Base-by-base conservation (phyloP, 257 asterid species). In the Linaria vulgaris region DNA sequence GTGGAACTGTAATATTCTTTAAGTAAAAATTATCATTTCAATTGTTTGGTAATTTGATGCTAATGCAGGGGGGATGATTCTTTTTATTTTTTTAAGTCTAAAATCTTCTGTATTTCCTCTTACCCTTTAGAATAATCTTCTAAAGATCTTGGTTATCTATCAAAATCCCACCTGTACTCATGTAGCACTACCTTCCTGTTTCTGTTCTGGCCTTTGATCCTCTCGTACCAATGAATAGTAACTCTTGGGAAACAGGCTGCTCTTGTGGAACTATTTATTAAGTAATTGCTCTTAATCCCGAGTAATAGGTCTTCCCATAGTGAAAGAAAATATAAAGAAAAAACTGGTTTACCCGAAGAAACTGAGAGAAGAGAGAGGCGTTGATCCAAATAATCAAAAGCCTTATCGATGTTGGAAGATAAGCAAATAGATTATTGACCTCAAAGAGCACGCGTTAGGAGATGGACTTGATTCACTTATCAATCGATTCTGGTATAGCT, bases 91-190 rank as follows among this genome's bases (percentile, higher is more conserved):
- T 25, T 9, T 6, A 25, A 1, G 30, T 56, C 31, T 16, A 11
- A 56, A 56, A 25, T 16, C 39, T 56, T 30, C 49, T 44, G 7
- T 44, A 5, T 44, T 44, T 15, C 16, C 49, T 34, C 41, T 34
- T 34, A 34, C 41, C 10, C 7, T 25, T 72, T 56, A 34, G 22
- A 25, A 41, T 39, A 57, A 63, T 59, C 50, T 64, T 66, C 43
- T 69, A 16, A n/a, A 54, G 37, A 37, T 38, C 50, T 21, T 34
- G 22, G 46, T 45, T 34, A 34, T 3, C 10, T 63, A 30, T 27
- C 27, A 34, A 34, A 34, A 34, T 34, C 41, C 41, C 41, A 34
- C 5, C 9, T 30, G 37, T 3, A 30, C 37, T 30, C 5, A 30
- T 34, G 41, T 34, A 34, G 41, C 6, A 34, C 10, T 4, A 34